Percentiles rank a stretch among this genome's conserved stretches.
phyloP scores from a whole-genome alignment of 768 basidiomycete species.

The Mycena floridula region DNA sequence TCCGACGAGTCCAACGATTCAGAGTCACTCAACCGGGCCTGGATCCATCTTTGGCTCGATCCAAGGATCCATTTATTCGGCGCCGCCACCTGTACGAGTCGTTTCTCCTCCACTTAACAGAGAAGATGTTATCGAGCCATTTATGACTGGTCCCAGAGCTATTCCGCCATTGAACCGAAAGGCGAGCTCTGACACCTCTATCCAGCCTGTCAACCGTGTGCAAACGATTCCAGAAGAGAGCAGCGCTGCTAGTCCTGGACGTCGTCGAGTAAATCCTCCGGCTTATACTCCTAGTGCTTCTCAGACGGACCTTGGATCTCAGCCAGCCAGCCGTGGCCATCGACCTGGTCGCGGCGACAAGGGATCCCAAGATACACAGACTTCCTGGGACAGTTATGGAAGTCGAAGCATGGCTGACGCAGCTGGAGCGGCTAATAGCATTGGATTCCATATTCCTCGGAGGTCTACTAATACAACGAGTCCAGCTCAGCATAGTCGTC shows the following conservation, averaged over 20 bases:
- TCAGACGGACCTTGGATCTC: not conserved
- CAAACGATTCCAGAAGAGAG: too few species aligned
- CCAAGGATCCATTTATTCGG: not conserved
- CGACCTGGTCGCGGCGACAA: not conserved
- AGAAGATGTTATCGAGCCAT: not conserved
- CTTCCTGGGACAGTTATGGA: too few species aligned
- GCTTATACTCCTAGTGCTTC: not conserved
- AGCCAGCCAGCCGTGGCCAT: not conserved
- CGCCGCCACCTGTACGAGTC: not conserved
- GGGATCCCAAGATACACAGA: not conserved
- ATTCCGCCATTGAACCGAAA: not conserved
- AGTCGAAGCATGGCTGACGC: too few species aligned
- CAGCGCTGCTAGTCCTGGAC: not conserved
- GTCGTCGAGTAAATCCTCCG: not conserved
- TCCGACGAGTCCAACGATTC: too few species aligned
- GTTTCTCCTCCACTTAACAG: not conserved
- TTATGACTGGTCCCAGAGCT: not conserved
- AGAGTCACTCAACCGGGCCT: not conserved
- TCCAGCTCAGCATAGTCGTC: too few species aligned
- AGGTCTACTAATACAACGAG: too few species aligned
- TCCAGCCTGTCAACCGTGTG: not conserved
- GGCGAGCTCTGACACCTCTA: not conserved
- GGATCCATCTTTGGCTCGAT: not conserved
- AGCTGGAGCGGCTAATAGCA: too few species aligned
- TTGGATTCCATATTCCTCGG: too few species aligned